Percentiles rank a stretch among this genome's conserved stretches.
These are phyloP conservation scores for Ceratobasidium sp. DNA, from an alignment of 1,284 basidiomycete species.

Conservation along the genomic window DNA sequence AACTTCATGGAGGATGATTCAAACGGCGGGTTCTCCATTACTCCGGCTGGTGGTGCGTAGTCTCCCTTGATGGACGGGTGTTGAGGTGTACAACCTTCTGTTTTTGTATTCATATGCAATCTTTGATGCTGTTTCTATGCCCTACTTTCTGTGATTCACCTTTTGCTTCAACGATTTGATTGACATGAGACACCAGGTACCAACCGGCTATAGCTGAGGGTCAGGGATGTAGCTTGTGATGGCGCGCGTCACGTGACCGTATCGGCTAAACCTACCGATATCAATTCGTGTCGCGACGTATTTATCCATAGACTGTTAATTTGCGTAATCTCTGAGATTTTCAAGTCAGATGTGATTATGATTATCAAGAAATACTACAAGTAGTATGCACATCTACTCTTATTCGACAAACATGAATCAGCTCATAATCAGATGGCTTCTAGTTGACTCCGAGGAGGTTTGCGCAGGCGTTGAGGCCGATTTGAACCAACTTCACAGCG, in stretches of 20 bases:
- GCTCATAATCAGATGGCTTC: neutral
- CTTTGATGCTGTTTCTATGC: no score
- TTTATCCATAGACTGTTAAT: no score
- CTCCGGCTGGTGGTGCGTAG: neutral
- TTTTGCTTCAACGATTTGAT: no score
- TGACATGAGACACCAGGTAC: no score
- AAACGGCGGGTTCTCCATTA: conserved; percentile 7
- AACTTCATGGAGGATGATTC: conserved; percentile 32
- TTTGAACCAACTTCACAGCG: conserved; percentile 12
- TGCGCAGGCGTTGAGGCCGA: neutral
- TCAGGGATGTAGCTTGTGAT: no score
- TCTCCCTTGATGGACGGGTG: neutral
- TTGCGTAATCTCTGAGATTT: no score
- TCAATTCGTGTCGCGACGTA: no score
- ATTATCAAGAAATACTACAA: conserved; percentile 11
- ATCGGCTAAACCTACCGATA: no score
- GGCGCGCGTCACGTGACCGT: no score
- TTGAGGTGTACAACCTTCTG: neutral
- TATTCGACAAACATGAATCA: neutral
- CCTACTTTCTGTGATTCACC: no score
- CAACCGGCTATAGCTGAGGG: no score
- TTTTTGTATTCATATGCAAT: no score
- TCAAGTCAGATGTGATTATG: neutral
- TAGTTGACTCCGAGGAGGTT: conserved; percentile 28
- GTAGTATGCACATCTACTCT: neutral